These are phyloP conservation scores for Starmera stellimalicola DNA, from an alignment of 1,139 yeast genomes.

Conservation along the genomic window DNA sequence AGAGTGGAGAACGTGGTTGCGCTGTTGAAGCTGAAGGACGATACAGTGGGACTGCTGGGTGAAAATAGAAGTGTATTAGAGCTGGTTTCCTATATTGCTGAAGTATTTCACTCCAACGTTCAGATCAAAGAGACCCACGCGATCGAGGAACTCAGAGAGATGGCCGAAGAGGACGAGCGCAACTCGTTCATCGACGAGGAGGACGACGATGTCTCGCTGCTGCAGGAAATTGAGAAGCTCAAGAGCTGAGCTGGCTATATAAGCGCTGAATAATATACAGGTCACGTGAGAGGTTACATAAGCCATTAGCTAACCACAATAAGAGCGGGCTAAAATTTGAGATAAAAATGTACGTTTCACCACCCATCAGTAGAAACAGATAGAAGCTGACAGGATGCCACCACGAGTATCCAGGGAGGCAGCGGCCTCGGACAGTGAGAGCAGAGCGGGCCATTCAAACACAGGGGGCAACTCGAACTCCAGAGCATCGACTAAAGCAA, in stretches of 20 bases:
- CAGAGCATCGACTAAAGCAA: slow-evolving; percentile 41
- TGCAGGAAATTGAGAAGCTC: too few species aligned
- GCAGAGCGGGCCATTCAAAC: slow-evolving; percentile 5
- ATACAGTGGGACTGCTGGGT: slow-evolving; percentile 16
- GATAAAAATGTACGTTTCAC: too few species aligned
- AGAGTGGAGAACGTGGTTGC: slow-evolving; percentile 37
- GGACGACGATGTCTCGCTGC: too few species aligned
- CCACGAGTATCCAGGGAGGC: slow-evolving; percentile 13
- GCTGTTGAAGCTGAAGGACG: slow-evolving; percentile 17
- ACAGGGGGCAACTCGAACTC: slow-evolving; percentile 8
- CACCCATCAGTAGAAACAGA: slow-evolving; percentile 4
- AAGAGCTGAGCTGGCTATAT: too few species aligned
- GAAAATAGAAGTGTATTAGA: slow-evolving; percentile 11
- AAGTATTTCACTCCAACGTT: background rate
- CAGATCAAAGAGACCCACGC: background rate
- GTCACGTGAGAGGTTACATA: too few species aligned
- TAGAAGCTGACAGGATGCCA: slow-evolving; percentile 10
- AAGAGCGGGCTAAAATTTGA: too few species aligned
- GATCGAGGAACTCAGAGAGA: too few species aligned
- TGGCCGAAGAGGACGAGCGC: too few species aligned
- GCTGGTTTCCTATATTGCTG: slow-evolving; percentile 7
- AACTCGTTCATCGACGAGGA: too few species aligned
- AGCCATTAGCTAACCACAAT: too few species aligned
- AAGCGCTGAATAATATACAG: too few species aligned
- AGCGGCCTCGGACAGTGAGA: slow-evolving; percentile 18